Evolutionary conservation across 306 rosid genomes (phyloP).

Genomic region (Acmispon strigosus): DNA sequence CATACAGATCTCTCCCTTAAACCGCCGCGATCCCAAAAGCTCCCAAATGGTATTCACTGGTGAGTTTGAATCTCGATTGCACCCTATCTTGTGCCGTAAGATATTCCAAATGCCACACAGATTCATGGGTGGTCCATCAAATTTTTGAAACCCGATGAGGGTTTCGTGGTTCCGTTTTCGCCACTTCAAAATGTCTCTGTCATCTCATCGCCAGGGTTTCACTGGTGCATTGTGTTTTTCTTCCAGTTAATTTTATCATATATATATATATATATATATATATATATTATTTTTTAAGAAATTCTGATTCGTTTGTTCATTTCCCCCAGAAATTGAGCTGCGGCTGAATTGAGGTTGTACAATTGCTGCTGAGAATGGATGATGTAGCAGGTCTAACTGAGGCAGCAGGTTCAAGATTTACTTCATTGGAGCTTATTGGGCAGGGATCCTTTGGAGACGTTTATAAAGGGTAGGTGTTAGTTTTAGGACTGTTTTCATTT

Average conservation of each 20-base stretch:
- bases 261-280: no score
- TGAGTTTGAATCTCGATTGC: constrained; percentile 43
- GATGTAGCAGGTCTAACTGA: constrained; percentile 69
- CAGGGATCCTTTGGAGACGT: constrained; percentile 97
- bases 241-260: not conserved
- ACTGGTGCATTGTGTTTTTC: constrained; percentile 29
- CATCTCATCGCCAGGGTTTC: constrained; percentile 33
- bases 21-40: constrained; percentile 15
- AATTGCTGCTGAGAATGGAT: constrained; percentile 50
- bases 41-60: constrained; percentile 42
- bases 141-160: constrained; percentile 22
- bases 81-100: not conserved
- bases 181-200: not conserved
- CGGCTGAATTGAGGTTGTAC: constrained; percentile 21
- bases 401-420: constrained; percentile 83
- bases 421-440: constrained; percentile 84
- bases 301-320: not conserved
- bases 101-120: constrained; percentile 5
- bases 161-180: constrained; percentile 48
- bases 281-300: no score
- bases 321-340: not conserved
- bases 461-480: constrained; percentile 72
- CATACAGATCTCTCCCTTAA: constrained; percentile 47
- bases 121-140: constrained; percentile 12
- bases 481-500: constrained; percentile 7